Base-by-base conservation (phyloP, 2,329 filamentous ascomycete genomes). In the Xylariaceae sp. region DNA sequence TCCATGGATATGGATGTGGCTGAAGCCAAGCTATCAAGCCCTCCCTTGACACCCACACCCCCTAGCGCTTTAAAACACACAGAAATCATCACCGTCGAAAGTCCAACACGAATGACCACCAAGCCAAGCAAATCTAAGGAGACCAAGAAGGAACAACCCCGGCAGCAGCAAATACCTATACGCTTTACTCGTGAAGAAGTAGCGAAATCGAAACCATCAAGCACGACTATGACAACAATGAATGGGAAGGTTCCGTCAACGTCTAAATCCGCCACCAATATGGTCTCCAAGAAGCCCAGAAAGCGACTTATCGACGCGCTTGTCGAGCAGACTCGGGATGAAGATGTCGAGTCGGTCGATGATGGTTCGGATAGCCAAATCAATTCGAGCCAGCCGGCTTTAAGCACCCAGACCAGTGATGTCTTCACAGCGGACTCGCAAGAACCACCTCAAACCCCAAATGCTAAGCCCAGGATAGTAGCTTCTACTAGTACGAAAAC, bases 301-400 rank as follows among this genome's bases (percentile, higher is more conserved):
- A 71, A 64, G 53, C 65, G 67, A 44, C 49, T 72, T 7, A 69
- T 72, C 32, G 70, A 72, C 54, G 61, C 58, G 23, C 46, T 72
- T 3, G 64, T 59, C 19, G 66, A 71, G 51, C 70, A 72, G 54
- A 64, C 60, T 16, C 48, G 55, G 23, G 62, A 64, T 19, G 66
- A 67, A 10, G 54, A 19, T 14, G 47, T 52, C 26, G 61, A 59
- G 12, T 40, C 43, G 3, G 56, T 40, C 10, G 65, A 67, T 10
- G 65, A 65, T 19, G 40, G 18, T 1, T 14, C 46, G 1, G 61
- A 65, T 40, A 52, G 45, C 32, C 62, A 67, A 40, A 48, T 50
- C 6, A 59, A 44, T 48, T 56, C 59, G 44, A 65, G 53, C 29
- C 62, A 62, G 29, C 52, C 61, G 12, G 55, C 54, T 23, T 55